Conservation (phyloP, 768 basidiomycete species). For the Cystobasidium ongulense region DNA sequence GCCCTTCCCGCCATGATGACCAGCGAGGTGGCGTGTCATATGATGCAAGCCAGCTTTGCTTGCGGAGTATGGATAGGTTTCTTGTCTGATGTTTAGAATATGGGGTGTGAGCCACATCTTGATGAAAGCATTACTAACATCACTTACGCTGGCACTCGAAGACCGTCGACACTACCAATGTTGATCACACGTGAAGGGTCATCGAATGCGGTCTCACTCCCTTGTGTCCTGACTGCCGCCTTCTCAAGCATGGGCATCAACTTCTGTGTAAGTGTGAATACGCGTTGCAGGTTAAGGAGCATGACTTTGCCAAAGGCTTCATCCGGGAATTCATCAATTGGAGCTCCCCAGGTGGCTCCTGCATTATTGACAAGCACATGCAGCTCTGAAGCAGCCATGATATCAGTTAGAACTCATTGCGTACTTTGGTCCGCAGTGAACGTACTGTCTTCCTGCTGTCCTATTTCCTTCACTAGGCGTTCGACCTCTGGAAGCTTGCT, state of each 20-base stretch:
- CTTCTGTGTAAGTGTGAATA: constrained; percentile 60
- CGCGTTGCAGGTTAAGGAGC: constrained; percentile 55
- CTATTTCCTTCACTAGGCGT: constrained; percentile 52
- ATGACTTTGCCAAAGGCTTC: constrained; percentile 57
- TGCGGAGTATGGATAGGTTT: constrained; percentile 61
- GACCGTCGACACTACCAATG: constrained; percentile 45
- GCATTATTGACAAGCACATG: constrained; percentile 42
- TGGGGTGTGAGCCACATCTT: background rate
- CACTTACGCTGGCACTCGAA: constrained; percentile 36
- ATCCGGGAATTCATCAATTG: constrained; percentile 49
- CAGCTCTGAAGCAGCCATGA: constrained; percentile 25
- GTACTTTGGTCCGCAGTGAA: background rate
- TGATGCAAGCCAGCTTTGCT: constrained; percentile 61
- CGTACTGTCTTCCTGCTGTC: constrained; percentile 51
- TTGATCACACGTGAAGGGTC: constrained; percentile 57
- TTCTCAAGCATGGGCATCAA: constrained; percentile 54
- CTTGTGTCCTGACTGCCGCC: background rate
- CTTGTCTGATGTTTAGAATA: constrained; percentile 51
- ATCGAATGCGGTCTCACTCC: constrained; percentile 30
- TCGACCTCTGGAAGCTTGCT: constrained; percentile 54
- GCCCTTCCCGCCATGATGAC: constrained; percentile 54
- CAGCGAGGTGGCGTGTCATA: constrained; percentile 52
- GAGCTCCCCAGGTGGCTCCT: constrained; percentile 36
- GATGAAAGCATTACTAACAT: background rate
- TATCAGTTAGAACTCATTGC: constrained; percentile 39